Base-by-base conservation (phyloP, 768 basidiomycete species). In the Boletus tomentosulus region DNA sequence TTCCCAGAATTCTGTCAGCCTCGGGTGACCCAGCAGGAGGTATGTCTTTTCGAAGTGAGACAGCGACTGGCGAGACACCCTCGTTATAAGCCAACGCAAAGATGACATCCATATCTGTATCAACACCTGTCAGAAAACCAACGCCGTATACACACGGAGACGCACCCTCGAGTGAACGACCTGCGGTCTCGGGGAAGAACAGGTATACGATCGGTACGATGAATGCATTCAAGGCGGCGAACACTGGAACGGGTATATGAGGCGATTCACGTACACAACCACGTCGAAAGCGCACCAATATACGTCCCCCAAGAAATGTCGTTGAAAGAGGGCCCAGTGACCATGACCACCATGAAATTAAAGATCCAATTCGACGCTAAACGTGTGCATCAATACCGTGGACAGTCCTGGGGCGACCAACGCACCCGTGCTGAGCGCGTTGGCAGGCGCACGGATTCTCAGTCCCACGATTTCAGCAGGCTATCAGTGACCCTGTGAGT, bases 391-490 rank as follows among this genome's bases (percentile, higher is more conserved):
- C 44, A 53, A 33, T 9, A 22, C n/a, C 10, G 12, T 4, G 25
- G 44, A 22, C 19, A 16, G 4, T 12, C 38, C 19, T 16, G 2
- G 3, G 28, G 3, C 3, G 6, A 22, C 6, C 16, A 3, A 60
- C 61, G 24, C 16, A 70, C 68, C 80, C 1, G 84, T 85, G 37
- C 80, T 79, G 28, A 86, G 71, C 11, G 83, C 84, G 55, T 85
- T 85, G 12, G 84, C 84, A 0, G 83, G 81, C 6, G 80, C 84
- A 51, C 84, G 75, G 62, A 85, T 81, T 27, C 78, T 74, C 43
- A 86, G 66, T 11, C 82, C 81, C 24, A 82, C 81, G 24, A 86
- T 82, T 65, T 87, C 85, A 16, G 83, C 84, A 55, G 85, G 83
- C 77, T 85, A 53, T 15, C 46, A 34, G 33, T 1, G 10, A 8